Base-by-base conservation (phyloP, 2,329 filamentous ascomycete genomes). In the Aspergillus brasiliensis region DNA sequence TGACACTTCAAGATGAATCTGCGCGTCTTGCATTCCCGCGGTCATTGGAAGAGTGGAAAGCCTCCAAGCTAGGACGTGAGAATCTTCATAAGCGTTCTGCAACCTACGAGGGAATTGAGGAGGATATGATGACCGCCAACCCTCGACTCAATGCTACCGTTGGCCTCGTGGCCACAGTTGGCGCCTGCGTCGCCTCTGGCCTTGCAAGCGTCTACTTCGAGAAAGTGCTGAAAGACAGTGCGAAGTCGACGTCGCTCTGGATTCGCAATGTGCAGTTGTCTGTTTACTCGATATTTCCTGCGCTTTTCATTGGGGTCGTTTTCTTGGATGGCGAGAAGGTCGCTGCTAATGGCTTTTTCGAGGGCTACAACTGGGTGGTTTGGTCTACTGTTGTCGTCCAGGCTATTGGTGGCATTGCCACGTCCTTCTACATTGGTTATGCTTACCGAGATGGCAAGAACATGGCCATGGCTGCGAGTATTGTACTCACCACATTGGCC, bases 251-350 rank as follows among this genome's bases (percentile, higher is more conserved):
- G 5, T 94, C 91, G 0, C 83, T 98, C 13, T 99, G 95, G 95
- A 88, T 95, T 46, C 88, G 95, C 62, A 99, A 98, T 73, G 90
- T 97, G 49, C 95, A 99, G 75, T 81, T 99, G 23, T 93, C 92
- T 0, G 91, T 97, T 72, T 99, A 97, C 79, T 97, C 93, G 1
- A 82, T 98, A 1, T 94, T 97, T 69, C 92, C 94, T 0, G 91
- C 93, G 0, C 82, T 97, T 0, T 87, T 98, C 59, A 83, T 96
- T 55, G 95, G 94, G 1, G 89, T 98, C 5, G 78, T 96, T 2
- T 91, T 91, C 78, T 91, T 92, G 64, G 95, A 99, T 67, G 95
- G 94, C 25, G 86, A 88, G 62, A 88, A 90, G 42, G 92, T 99
- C 64, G 84, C 88, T 25, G 86, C 89, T 74, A 87, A 91, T 63